Evolutionary conservation across 2,329 filamentous ascomycete genomes (phyloP).

Genomic region (Nannizziopsis barbatae): DNA sequence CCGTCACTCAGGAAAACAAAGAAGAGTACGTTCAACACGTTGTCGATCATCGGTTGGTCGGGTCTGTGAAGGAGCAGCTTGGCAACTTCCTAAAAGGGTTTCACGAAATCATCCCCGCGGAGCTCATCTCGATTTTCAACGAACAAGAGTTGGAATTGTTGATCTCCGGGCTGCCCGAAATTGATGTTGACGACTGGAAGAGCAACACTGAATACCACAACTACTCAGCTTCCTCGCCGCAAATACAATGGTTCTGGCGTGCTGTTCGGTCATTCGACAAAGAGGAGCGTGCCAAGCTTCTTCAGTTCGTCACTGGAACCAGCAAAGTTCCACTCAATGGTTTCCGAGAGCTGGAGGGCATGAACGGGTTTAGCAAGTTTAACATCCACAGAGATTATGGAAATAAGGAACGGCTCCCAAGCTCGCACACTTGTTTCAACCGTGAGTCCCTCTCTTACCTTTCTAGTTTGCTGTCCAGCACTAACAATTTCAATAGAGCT

Average conservation of each 20-base stretch:
- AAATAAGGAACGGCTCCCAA: slow-evolving; percentile 87
- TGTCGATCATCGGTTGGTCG: slow-evolving; percentile 84
- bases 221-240: slow-evolving; percentile 83
- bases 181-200: slow-evolving; percentile 98
- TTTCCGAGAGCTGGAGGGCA: slow-evolving; percentile 97
- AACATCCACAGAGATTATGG: slow-evolving; percentile 98
- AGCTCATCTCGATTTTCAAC: slow-evolving; percentile 93
- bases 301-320: slow-evolving; percentile 97
- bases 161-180: slow-evolving; percentile 93
- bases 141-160: slow-evolving; percentile 94
- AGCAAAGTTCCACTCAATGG: slow-evolving; percentile 97
- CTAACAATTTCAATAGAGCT: slow-evolving; percentile 56
- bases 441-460: slow-evolving; percentile 52
- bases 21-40: slow-evolving; percentile 92
- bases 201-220: slow-evolving; percentile 98
- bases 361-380: slow-evolving; percentile 97
- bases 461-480: background rate
- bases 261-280: slow-evolving; percentile 96
- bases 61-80: slow-evolving; percentile 88
- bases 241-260: slow-evolving; percentile 99
- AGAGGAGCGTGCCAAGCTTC: slow-evolving; percentile 90
- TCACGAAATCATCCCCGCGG: slow-evolving; percentile 93
- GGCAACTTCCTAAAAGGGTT: slow-evolving; percentile 89
- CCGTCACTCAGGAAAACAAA: slow-evolving; percentile 96
- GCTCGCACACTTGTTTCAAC: slow-evolving; percentile 98